phyloP scores from a whole-genome alignment of 2,329 filamentous ascomycete species.

The Exophiala calicioides region DNA sequence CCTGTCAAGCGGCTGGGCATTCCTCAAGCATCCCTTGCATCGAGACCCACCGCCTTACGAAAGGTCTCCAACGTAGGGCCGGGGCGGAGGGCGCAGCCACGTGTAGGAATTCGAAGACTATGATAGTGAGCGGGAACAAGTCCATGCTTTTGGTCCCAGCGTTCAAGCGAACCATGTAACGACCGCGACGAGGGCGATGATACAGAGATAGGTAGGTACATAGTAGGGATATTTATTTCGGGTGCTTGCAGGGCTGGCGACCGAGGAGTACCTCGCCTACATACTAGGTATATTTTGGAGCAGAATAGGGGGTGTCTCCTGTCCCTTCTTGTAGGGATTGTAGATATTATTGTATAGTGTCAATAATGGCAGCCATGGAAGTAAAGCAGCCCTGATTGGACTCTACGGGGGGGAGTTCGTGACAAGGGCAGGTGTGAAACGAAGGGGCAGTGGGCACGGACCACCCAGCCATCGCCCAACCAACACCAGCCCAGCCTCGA shows the following conservation, averaged over 20 bases:
- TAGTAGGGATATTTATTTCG: background rate
- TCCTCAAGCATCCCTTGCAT: constrained; percentile 3
- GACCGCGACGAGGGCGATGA: background rate
- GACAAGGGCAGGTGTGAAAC: too few relatives aligned
- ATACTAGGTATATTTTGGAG: too few relatives aligned
- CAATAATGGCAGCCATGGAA: too few relatives aligned
- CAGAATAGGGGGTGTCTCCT: too few relatives aligned
- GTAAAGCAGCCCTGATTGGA: too few relatives aligned
- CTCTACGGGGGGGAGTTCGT: too few relatives aligned
- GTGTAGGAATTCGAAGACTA: constrained; percentile 28
- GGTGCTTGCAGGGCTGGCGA: too few relatives aligned
- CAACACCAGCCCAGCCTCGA: constrained; percentile 8
- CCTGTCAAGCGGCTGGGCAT: constrained; percentile 3
- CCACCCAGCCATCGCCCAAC: constrained; percentile 4
- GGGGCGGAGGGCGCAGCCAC: constrained; percentile 16
- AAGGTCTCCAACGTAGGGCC: constrained; percentile 18
- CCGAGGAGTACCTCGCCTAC: too few relatives aligned
- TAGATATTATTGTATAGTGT: too few relatives aligned
- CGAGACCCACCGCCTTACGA: constrained; percentile 11
- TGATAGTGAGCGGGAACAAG: constrained; percentile 11
- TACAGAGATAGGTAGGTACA: background rate
- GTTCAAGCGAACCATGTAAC: constrained; percentile 16
- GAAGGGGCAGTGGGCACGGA: background rate
- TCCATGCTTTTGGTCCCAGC: constrained; percentile 12
- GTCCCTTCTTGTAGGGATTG: too few relatives aligned